Evolutionary conservation across 164 flowering plant genomes (phyloP), one percentile per base, ranked within the genome.

Genomic region (Stephania yunnanensis): DNA sequence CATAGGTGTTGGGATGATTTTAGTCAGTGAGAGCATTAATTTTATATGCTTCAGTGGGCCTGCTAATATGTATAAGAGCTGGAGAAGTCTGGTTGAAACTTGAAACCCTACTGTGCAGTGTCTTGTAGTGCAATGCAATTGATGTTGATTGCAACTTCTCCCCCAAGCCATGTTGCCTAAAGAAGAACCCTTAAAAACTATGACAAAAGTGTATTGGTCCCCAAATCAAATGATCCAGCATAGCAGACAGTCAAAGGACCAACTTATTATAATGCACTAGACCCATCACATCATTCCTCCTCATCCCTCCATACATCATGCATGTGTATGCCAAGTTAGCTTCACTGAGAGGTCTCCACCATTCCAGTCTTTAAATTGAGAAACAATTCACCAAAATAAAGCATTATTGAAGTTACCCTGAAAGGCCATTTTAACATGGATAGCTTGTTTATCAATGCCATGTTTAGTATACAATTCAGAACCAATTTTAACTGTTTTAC

Each of bases 281-380:
- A n/a, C 20, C 29, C 50, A 42, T 71, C 25, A 22, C 73, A 71
- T 71, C 36, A 20, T 71, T n/a, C 10, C 17, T 45, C 48, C 50
- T 10, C 25, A 50, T 50, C 55, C 55, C 7, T 50, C 15, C 55
- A 67, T 2, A 12, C 68, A 73, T 10, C 75, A 58, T 55, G 68
- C 75, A 58, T 55, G 75, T 73, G 75, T 48, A 58, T 73, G 25
- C 36, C 19, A 30, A 31, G 50, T 42, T 31, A 58, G 15, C 42
- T 73, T 50, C 52, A 73, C 46, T 31, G 31, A 50, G 15, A 50
- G 55, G 55, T 50, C 55, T 10, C 55, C 55, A 50, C 55, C 55
- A 50, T 15, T 50, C 55, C 55, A 50, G 55, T 50, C 55, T 9
- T 50, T 50, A 11, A 50, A 50, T 50, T 50, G 15, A 50, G 53